Percentiles rank a stretch among this genome's conserved stretches.
Evolutionary conservation across 768 basidiomycete genomes (phyloP).

Genomic region (Naganishia onofrii): DNA sequence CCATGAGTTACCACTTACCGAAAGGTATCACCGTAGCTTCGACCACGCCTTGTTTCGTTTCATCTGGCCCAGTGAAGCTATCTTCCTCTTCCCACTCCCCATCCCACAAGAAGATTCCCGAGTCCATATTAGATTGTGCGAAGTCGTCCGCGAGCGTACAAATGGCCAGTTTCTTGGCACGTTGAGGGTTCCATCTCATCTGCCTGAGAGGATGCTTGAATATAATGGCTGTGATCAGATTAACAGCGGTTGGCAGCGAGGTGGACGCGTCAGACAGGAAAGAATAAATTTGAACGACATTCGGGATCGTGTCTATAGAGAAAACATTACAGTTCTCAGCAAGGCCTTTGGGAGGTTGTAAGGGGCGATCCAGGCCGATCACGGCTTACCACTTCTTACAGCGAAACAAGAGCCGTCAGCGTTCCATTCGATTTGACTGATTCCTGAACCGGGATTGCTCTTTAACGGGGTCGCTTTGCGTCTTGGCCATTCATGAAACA

Average conservation of each 20-base stretch:
- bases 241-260: conserved; percentile 57
- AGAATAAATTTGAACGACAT: conserved; percentile 65
- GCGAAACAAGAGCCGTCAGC: conserved; percentile 69
- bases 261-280: conserved; percentile 65
- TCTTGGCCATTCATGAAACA: conserved; percentile 5
- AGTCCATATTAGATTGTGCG: conserved; percentile 54
- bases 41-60: conserved; percentile 63
- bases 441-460: conserved; percentile 55
- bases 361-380: neutral
- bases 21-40: conserved; percentile 87
- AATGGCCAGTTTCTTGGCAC: conserved; percentile 66
- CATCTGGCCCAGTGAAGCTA: neutral
- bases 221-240: conserved; percentile 65
- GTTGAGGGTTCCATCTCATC: conserved; percentile 79
- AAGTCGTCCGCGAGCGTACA: conserved; percentile 68
- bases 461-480: conserved; percentile 6
- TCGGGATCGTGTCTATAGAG: conserved; percentile 53
- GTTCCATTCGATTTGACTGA: conserved; percentile 77
- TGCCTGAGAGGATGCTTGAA: conserved; percentile 63
- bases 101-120: conserved; percentile 44
- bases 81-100: conserved; percentile 46
- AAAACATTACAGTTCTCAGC: neutral
- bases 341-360: neutral
- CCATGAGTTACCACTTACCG: conserved; percentile 57
- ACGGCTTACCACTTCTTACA: conserved; percentile 65